phyloP scores from a whole-genome alignment of 2,329 filamentous ascomycete genomes.

The Metarhizium album region DNA sequence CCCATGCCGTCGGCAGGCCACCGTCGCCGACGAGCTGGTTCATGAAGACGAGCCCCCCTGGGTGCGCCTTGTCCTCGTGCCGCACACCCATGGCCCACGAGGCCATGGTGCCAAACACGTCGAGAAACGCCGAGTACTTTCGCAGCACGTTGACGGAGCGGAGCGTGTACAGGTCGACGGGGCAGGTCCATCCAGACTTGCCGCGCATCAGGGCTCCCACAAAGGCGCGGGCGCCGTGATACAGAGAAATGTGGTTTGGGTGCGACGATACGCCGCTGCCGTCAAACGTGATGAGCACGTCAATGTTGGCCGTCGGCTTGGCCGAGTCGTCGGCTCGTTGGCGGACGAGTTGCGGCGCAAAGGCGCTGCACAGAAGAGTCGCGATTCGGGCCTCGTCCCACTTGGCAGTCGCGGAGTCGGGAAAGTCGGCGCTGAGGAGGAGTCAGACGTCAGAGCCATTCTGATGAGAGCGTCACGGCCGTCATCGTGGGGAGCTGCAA shows the following conservation, averaged over 20 bases:
- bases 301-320: constrained; percentile 47
- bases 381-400: constrained; percentile 68
- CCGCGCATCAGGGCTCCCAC: constrained; percentile 53
- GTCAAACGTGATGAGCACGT: constrained; percentile 87
- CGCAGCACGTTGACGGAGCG: constrained; percentile 59
- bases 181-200: constrained; percentile 54
- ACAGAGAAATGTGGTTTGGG: constrained; percentile 87
- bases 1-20: constrained; percentile 51
- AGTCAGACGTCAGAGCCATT: not conserved
- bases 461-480: not conserved
- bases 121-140: constrained; percentile 73
- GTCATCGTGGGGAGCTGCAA: not conserved
- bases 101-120: constrained; percentile 60
- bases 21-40: constrained; percentile 53
- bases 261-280: constrained; percentile 70
- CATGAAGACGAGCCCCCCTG: constrained; percentile 56
- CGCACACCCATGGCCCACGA: constrained; percentile 35
- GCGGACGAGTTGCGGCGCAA: constrained; percentile 53
- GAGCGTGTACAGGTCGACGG: constrained; percentile 79
- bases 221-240: constrained; percentile 69
- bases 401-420: constrained; percentile 72
- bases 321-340: constrained; percentile 20
- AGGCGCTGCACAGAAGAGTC: constrained; percentile 58
- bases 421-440: constrained; percentile 48
- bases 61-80: constrained; percentile 28